Base-by-base conservation (phyloP, 2,329 filamentous ascomycete species). In the Cercospora sp. region DNA sequence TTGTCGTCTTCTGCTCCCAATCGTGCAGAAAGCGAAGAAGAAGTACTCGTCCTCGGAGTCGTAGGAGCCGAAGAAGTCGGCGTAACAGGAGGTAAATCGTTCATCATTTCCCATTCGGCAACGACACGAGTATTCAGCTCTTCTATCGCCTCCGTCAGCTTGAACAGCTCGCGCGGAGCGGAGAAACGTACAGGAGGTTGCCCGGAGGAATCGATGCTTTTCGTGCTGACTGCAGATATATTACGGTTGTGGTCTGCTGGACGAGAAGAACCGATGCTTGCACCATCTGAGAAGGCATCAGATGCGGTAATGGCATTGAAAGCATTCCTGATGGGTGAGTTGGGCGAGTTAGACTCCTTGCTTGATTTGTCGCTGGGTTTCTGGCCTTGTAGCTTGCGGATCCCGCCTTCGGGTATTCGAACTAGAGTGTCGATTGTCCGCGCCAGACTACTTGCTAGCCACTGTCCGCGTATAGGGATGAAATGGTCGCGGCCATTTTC, bases 361-460 rank as follows among this genome's bases (percentile, higher is more conserved):
- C 63, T 65, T 12, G 55, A 58, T 12, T 74, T 75, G 60, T 74
- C 73, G 60, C 75, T 73, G 13, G 84, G 75, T 82, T 84, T 74
- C 84, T 86, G 58, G 82, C 84, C 68, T 86, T 90, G 70, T 20
- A 93, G 83, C 66, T 91, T 91, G 5, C 95, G 90, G 4, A 94
- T 93, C 10, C 87, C 87, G 18, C 86, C 84, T 86, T 94, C 89
- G 0, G 95, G 94, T 4, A 97, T 88, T 18, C 90, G 88, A 60
- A 96, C 92, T 8, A 99, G 85, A 75, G 97, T 94, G 68, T 94
- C 90, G n/a, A 99, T 86, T 0, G 91, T 94, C 42, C 92, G 89
- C 0, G 92, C 92, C 60, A 98, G 91, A 73, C 89, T 91, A 0
- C 92, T 93, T 8, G 91, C 91, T 3, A 90, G 82, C 94, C 95